Evolutionary conservation across 2,329 filamentous ascomycete species (phyloP), one percentile per base, ranked within the genome.

Genomic region (Aspergillus pseudonomiae): DNA sequence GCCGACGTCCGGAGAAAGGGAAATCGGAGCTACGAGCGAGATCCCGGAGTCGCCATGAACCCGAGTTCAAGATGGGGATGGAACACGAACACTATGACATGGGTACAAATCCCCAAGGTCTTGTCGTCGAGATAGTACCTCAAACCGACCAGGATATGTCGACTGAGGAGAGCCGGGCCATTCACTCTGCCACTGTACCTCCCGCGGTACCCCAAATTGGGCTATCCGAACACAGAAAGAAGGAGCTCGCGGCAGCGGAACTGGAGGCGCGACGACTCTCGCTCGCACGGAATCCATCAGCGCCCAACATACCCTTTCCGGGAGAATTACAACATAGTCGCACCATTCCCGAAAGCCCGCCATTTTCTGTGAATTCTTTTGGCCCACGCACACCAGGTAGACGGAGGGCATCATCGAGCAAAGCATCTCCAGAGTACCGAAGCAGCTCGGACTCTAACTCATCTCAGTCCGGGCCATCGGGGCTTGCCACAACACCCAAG

Each of bases 231-330:
- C 82, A 86, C 54, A 86, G 87, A 55, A 91, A 89, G 78, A 92
- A 90, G 78, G 91, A 93, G 68, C 82, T 88, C 56, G 91, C 91
- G 11, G 93, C 93, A 9, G 89, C 91, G 55, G 94, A 97, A 77
- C 86, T 98, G 0, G 94, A 97, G 77, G 92, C 95, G 72, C 88
- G 94, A 32, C 89, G 94, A 63, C 88, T 91, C 73, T 97, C 94
- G 16, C 83, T 96, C 30, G 92, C 91, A 24, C 87, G 92, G 61
- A 87, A 93, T 57, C 91, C 93, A 4, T 91, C 91, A 28, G 92
- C 89, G 3, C 93, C 93, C 0, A 82, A 88, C 0, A 96, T 97
- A 65, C 89, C 92, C 6, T 89, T 93, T 68, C 94, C 94, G 0
- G 83, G 83, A 10, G 83, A 88, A 54, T 65, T 83, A 6, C 71